Evolutionary conservation across 306 rosid species (phyloP), one percentile per base, ranked within the genome.

Genomic region (Quercus aquifolioides): DNA sequence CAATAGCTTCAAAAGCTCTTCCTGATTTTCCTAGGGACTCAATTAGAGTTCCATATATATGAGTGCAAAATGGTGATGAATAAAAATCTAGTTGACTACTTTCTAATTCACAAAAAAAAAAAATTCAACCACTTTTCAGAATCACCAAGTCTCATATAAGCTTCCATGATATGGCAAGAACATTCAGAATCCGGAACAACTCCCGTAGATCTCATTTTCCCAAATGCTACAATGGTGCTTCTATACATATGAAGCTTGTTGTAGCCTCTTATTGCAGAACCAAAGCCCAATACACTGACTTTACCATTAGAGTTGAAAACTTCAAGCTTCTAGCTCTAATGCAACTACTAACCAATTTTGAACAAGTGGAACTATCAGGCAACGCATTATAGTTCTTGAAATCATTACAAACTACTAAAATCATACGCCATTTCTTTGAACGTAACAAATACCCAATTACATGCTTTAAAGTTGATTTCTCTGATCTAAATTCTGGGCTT

Each of bases 171-270:
- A 71, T 74, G 84, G 20, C 80, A 82, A 84, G 84, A 92, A 55
- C 93, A 85, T 38, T 78, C 80, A 1, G 90, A 84, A 83, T 87
- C 78, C 6, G 80, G 56, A 77, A 57, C 69, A 75, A 87, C 55
- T 54, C 67, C 33, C 6, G 71, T 35, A 9, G 82, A 83, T 74
- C 79, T 83, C 93, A 89, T 54, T 73, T 65, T 17, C 5, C 82
- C 85, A 67, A 74, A 90, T 56, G 87, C 69, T 20, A 55, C 79
- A 52, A 88, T 75, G 31, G 86, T 89, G 65, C 81, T 87, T 80
- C 84, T 87, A 84, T 79, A 89, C 92, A 90, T 92, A 57, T 89
- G 97, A 77, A 92, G 82, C 90, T 83, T 85, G 69, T 92, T 92
- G 28, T 92, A 92, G 67, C 86, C 85, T 83, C 74, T 81, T 87